Percentiles rank a stretch among this genome's conserved stretches.
Evolutionary conservation across 768 basidiomycete species (phyloP).

Genomic region (Sarcodon sp.): DNA sequence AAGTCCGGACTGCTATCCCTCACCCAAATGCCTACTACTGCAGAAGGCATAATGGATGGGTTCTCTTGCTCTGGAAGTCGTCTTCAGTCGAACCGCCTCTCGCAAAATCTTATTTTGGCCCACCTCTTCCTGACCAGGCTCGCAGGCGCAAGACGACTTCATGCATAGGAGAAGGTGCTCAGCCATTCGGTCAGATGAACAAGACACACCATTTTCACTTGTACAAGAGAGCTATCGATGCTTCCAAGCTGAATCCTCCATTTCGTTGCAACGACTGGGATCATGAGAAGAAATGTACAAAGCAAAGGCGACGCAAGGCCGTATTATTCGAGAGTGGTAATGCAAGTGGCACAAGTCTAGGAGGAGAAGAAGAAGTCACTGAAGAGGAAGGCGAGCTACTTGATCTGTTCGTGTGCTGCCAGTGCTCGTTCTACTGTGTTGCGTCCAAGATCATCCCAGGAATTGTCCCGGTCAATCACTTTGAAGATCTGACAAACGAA

Average conservation of each 20-base stretch:
- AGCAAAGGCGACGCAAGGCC: slow-evolving; percentile 41
- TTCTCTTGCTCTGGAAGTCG: slow-evolving; percentile 46
- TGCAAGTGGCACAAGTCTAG: slow-evolving; percentile 5
- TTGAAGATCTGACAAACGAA: slow-evolving; percentile 54
- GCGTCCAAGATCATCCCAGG: slow-evolving; percentile 63
- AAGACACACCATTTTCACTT: slow-evolving; percentile 75
- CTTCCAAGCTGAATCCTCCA: slow-evolving; percentile 53
- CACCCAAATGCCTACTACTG: slow-evolving; percentile 80
- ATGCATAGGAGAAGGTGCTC: slow-evolving; percentile 41
- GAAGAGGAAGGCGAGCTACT: slow-evolving; percentile 41
- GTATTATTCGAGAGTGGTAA: slow-evolving; percentile 13
- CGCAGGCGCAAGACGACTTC: slow-evolving; percentile 34
- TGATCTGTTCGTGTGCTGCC: slow-evolving; percentile 77
- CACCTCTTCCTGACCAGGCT: slow-evolving; percentile 38
- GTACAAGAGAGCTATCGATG: slow-evolving; percentile 58
- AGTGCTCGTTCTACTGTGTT: slow-evolving; percentile 65
- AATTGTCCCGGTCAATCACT: slow-evolving; percentile 46
- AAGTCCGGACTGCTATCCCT: slow-evolving; percentile 28
- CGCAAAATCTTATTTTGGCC: slow-evolving; percentile 31
- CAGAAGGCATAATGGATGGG: slow-evolving; percentile 73
- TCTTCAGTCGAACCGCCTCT: slow-evolving; percentile 22
- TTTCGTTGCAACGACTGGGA: slow-evolving; percentile 49
- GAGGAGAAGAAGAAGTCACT: slow-evolving; percentile 15
- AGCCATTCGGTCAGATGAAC: slow-evolving; percentile 33
- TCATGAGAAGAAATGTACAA: slow-evolving; percentile 25